Percentiles rank a stretch among this genome's conserved stretches.
Conservation (phyloP, 371 early-diverging fungal genomes). For the Capillidium heterosporum region DNA sequence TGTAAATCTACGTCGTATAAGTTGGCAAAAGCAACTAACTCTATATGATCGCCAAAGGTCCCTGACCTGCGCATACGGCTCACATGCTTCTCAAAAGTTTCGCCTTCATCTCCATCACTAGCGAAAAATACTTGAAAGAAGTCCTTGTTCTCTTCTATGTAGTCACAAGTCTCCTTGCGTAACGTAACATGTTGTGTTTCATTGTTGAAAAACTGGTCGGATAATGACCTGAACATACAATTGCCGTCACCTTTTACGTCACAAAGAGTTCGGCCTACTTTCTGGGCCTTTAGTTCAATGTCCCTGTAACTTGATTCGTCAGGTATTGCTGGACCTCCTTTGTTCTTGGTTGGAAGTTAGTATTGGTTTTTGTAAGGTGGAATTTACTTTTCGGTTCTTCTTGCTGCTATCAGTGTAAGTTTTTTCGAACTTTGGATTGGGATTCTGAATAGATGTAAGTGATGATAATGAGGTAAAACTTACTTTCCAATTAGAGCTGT, state of each 20-base stretch:
- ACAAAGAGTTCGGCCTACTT: slow-evolving; percentile 17
- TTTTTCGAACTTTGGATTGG: too few species aligned
- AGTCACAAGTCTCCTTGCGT: slow-evolving; percentile 41
- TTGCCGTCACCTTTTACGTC: slow-evolving; percentile 72
- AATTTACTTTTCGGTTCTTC: too few species aligned
- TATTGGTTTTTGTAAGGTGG: too few species aligned
- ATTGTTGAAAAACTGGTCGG: slow-evolving; percentile 49
- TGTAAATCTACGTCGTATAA: slow-evolving; percentile 39
- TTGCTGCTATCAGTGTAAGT: too few species aligned
- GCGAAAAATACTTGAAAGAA: slow-evolving; percentile 54
- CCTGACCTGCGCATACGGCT: slow-evolving; percentile 49
- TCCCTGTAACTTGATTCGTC: too few species aligned
- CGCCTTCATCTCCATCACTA: slow-evolving; percentile 18
- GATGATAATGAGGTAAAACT: too few species aligned
- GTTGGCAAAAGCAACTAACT: slow-evolving; percentile 64
- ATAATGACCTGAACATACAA: slow-evolving; percentile 57
- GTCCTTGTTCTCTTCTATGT: slow-evolving; percentile 35
- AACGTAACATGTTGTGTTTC: slow-evolving; percentile 29
- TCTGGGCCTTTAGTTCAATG: too few species aligned
- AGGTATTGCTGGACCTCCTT: too few species aligned
- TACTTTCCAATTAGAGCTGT: too few species aligned
- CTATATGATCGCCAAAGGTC: slow-evolving; percentile 67
- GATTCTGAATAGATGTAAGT: too few species aligned
- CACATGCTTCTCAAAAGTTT: slow-evolving; percentile 39
- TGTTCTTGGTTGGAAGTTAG: too few species aligned